Base-by-base conservation (phyloP, 768 basidiomycete species). In the Leccinellum albellum region DNA sequence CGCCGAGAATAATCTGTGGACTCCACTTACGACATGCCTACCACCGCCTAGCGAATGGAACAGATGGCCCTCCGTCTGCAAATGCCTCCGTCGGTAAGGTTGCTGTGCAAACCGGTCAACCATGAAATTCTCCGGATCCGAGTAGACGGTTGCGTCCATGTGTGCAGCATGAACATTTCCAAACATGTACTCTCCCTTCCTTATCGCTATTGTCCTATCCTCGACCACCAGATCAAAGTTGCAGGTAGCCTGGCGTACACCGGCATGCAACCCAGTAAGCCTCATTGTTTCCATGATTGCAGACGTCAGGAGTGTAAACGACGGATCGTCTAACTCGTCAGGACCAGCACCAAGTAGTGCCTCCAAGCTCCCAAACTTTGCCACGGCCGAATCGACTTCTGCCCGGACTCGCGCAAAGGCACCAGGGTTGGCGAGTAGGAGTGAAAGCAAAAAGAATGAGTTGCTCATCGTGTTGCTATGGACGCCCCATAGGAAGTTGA, bases 401-500 rank as follows among this genome's bases (percentile, higher is more conserved):
- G 70, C 67, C 2, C 78, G 77, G 6, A 82, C 73, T 51, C 74
- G 77, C 28, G 73, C 71, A 67, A 82, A 70, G 1, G 71, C 75
- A n/a, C 69, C 65, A 0, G 78, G 78, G 54, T 78, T 66, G 49
- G 75, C 73, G 32, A 83, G 70, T 24, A 84, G 70, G 33, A 57
- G 66, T 1, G 62, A 57, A 3, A 69, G 33, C 23, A 58, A 48
- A 17, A 68, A 66, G 35, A 64, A 60, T 0, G 60, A 26, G 50
- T 60, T 68, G 55, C 52, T 62, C 28, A 70, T 3, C 0, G 51
- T 62, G 6, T 70, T 69, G 53, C 52, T 66, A 26, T 68, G 69
- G 2, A 61, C 40, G 2, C 57, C 62, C 64, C 61, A 62, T 23
- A 70, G 32, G 54, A 70, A 61, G 10, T 51, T 57, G 47, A 69